A percentile compares a stretch with the other conserved stretches of the same genome.
These are phyloP conservation scores for Powellomyces hirtus DNA, from an alignment of 192 early-diverging fungal species.

Conservation along the genomic window DNA sequence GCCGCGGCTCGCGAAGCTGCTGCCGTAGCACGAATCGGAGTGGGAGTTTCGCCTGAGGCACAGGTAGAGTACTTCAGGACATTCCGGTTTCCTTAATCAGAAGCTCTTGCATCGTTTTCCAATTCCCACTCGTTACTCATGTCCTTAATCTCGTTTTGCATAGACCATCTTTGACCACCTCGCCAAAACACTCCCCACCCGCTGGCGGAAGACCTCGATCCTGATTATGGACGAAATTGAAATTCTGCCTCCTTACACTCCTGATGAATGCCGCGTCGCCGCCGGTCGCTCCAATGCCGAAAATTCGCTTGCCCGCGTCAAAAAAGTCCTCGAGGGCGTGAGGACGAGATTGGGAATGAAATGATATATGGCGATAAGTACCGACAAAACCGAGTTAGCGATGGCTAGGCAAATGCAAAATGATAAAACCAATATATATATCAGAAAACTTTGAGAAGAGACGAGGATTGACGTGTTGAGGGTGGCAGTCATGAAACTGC, in stretches of 20 bases:
- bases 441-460: too few relatives aligned
- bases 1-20: constrained; percentile 10
- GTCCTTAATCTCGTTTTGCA: neutral
- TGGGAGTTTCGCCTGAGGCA: constrained; percentile 36
- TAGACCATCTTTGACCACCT: constrained; percentile 51
- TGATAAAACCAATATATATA: too few relatives aligned
- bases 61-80: constrained; percentile 31
- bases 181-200: constrained; percentile 47
- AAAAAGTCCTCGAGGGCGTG: constrained; percentile 43
- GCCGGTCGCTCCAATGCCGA: too few relatives aligned
- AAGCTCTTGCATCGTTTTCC: neutral
- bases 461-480: too few relatives aligned
- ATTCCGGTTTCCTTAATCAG: neutral
- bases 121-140: neutral
- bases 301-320: constrained; percentile 30
- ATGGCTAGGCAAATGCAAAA: too few relatives aligned
- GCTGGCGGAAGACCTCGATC: constrained; percentile 45
- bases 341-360: constrained; percentile 16
- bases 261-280: constrained; percentile 18
- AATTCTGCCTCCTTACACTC: constrained; percentile 46
- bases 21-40: constrained; percentile 33
- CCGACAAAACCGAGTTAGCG: too few relatives aligned
- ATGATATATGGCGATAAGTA: neutral
- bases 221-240: constrained; percentile 52
- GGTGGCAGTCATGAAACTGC: too few relatives aligned